Percentiles rank a stretch among this genome's conserved stretches.
Evolutionary conservation across 2,329 filamentous ascomycete genomes (phyloP).

Genomic region (Colletotrichum sp.): DNA sequence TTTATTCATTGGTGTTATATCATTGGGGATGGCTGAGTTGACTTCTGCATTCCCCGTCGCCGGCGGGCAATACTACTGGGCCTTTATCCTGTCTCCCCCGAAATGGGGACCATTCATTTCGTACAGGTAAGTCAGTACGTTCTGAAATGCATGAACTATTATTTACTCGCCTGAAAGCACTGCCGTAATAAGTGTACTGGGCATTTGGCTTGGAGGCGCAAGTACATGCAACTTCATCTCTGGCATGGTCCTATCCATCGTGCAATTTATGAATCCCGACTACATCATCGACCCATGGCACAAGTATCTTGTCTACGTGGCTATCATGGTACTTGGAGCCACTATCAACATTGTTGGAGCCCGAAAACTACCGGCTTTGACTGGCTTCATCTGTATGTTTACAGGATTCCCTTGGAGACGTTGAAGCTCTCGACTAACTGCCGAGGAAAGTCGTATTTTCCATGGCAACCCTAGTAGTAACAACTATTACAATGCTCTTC

Average conservation of each 20-base stretch:
- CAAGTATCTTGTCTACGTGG: not conserved
- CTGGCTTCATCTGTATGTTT: not conserved
- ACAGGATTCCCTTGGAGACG: not conserved
- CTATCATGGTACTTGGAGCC: not conserved
- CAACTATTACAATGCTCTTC: not conserved
- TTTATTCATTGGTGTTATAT: slow-evolving; percentile 30
- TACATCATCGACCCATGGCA: not conserved
- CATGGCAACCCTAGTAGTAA: not conserved
- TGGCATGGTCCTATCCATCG: slow-evolving; percentile 29
- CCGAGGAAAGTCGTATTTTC: not conserved
- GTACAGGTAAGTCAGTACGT: not conserved
- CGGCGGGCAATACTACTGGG: slow-evolving; percentile 32
- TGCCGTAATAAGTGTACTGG: not conserved
- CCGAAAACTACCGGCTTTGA: not conserved
- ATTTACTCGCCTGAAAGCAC: not conserved
- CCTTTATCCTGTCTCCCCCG: slow-evolving; percentile 25
- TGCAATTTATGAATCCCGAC: not conserved
- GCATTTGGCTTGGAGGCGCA: not conserved
- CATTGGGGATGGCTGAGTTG: slow-evolving; percentile 30
- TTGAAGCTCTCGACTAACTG: not conserved
- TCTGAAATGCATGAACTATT: not conserved
- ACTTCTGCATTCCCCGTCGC: slow-evolving; percentile 31
- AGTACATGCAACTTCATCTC: slow-evolving; percentile 22
- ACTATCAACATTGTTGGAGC: not conserved
- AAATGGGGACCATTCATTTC: slow-evolving; percentile 26